Conservation (phyloP, 495 filamentous ascomycete species). For the Emericellopsis terricola region DNA sequence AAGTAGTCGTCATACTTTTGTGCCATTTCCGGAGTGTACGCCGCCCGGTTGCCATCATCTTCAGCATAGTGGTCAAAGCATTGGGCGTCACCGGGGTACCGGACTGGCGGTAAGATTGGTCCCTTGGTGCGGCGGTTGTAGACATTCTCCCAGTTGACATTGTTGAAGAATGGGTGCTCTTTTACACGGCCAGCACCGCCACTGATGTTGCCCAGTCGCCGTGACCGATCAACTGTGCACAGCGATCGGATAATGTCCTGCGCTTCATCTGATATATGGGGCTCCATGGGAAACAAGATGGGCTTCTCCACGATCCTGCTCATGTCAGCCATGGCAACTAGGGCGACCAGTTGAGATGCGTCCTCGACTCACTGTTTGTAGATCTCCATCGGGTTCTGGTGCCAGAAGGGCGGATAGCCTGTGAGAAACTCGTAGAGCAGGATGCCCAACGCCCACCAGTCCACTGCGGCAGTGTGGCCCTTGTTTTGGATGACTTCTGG, state of each 20-base stretch:
- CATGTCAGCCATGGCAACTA: background rate
- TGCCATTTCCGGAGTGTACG: slow-evolving; percentile 57
- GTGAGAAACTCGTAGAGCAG: slow-evolving; percentile 92
- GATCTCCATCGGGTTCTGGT: slow-evolving; percentile 87
- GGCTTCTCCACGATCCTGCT: slow-evolving; percentile 56
- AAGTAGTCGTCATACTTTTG: slow-evolving; percentile 63
- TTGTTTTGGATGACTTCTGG: slow-evolving; percentile 94
- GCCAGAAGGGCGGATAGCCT: slow-evolving; percentile 94
- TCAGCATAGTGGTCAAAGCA: slow-evolving; percentile 81
- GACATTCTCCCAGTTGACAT: slow-evolving; percentile 73
- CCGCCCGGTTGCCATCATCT: slow-evolving; percentile 30
- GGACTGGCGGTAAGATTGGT: slow-evolving; percentile 71
- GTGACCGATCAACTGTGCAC: slow-evolving; percentile 76
- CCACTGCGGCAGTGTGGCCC: slow-evolving; percentile 89
- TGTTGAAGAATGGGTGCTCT: slow-evolving; percentile 68
- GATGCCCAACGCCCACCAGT: slow-evolving; percentile 98
- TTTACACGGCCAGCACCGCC: slow-evolving; percentile 74
- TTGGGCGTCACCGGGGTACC: slow-evolving; percentile 63
- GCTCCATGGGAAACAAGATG: slow-evolving; percentile 45
- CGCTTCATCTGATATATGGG: slow-evolving; percentile 50
- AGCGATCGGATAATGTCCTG: slow-evolving; percentile 70
- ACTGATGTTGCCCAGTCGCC: slow-evolving; percentile 71
- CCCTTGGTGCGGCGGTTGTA: slow-evolving; percentile 51
- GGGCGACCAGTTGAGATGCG: background rate
- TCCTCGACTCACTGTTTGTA: slow-evolving; percentile 54